Base-by-base conservation (phyloP, 2,329 filamentous ascomycete genomes). In the Penicillium fuscoglaucum region DNA sequence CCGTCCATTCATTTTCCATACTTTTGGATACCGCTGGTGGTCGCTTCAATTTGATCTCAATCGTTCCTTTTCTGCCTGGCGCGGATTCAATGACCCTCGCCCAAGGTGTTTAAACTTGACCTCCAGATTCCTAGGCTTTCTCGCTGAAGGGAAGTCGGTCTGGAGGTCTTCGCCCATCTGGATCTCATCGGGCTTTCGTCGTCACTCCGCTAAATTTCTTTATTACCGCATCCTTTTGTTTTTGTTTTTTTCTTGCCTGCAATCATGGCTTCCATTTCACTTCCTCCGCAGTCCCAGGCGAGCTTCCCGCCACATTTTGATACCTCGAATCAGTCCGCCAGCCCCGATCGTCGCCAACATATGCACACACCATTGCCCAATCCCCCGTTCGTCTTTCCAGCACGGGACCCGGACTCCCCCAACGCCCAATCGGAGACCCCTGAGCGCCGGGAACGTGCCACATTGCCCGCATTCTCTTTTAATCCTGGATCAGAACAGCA, bases 351-450 rank as follows among this genome's bases (percentile, higher is more conserved):
- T 61, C 68, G 68, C 51, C 40, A 68, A 55, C 66, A 61, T 45
- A 70, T 72, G 69, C 67, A 69, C 44, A 48, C 67, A 41, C 72
- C 72, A 15, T 62, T 73, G 45, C 85, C 86, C 47, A 89, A 89
- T 53, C 86, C 87, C 31, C 82, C 82, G 6, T 89, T 89, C 67
- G 80, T 86, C 57, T 89, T 89, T 66, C 87, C 87, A 74, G 77
- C 68, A 26, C 66, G 68, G 46, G 74, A 80, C 8, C 71, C 81
- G 1, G 77, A 82, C 7, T 56, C 58, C 31, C 24, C 59, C 51
- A 41, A 60, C 13, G 51, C 54, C 10, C 57, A 59, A 40, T 80
- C 81, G 1, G 78, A 80, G 4, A 78, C 82, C 29, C 2, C 79
- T 79, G 40, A 79, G 81, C 43, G 82, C 83, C 54, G 67, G 48